Evolutionary conservation across 228 moss, liverwort and hornwort genomes (phyloP).

Genomic region (Sphagnum magellanicum): DNA sequence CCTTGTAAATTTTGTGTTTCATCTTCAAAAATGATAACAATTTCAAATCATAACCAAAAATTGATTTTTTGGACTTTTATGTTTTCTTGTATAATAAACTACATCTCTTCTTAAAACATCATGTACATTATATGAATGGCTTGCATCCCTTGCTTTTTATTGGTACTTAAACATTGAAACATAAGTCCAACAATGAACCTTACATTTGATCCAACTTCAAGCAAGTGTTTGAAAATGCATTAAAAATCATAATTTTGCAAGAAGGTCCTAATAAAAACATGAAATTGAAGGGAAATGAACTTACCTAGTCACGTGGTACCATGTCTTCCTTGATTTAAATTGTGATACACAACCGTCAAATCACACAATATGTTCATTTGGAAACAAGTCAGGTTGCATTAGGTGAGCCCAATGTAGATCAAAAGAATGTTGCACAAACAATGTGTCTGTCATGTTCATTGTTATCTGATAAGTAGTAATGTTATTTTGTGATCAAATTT

Average conservation of each 20-base stretch:
- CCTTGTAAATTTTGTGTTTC: too few species aligned
- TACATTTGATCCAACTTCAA: too few species aligned
- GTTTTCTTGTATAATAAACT: too few species aligned
- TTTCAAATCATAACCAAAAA: too few species aligned
- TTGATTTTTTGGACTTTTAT: too few species aligned
- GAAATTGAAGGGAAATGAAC: background rate
- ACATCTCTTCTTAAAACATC: too few species aligned
- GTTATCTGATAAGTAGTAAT: background rate
- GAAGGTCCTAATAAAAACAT: background rate
- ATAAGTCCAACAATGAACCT: too few species aligned
- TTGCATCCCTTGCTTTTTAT: background rate
- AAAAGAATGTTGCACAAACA: background rate
- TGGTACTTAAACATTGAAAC: background rate
- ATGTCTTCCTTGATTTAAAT: background rate
- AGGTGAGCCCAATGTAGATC: background rate
- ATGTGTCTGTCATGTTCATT: background rate
- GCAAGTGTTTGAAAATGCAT: background rate
- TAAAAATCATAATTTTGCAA: background rate
- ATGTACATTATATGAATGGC: background rate
- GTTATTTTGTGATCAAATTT: background rate
- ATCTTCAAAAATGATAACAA: too few species aligned
- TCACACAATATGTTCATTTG: background rate
- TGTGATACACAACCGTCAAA: background rate
- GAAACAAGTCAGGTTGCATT: background rate
- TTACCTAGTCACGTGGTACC: background rate